A percentile compares a stretch with the other conserved stretches of the same genome.
These are phyloP conservation scores for Tetratostichococcus sp. DNA, from an alignment of 139 green algal species.

Conservation along the genomic window DNA sequence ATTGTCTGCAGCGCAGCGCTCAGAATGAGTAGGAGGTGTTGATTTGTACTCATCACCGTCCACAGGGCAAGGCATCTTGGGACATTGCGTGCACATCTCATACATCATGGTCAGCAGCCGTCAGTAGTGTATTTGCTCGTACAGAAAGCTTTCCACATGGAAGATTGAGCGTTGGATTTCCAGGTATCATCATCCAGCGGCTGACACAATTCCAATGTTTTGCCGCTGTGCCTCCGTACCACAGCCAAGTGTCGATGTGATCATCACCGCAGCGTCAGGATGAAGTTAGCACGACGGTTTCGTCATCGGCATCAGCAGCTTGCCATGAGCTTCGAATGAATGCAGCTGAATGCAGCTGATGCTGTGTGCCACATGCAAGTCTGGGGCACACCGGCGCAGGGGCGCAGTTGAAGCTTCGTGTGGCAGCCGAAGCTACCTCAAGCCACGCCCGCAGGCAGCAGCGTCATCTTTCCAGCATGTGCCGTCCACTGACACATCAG, in stretches of 20 bases:
- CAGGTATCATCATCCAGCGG: not conserved
- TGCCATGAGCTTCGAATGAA: too few relatives aligned
- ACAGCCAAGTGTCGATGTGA: not conserved
- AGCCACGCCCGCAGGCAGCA: too few relatives aligned
- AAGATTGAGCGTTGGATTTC: not conserved
- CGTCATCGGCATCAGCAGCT: not conserved
- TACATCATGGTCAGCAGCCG: not conserved
- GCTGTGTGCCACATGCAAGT: too few relatives aligned
- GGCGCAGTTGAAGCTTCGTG: too few relatives aligned
- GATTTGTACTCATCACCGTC: not conserved
- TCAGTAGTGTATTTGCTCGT: conserved; percentile 1
- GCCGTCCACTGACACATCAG: too few relatives aligned
- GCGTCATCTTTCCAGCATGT: too few relatives aligned
- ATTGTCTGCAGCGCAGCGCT: not conserved
- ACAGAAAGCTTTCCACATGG: not conserved
- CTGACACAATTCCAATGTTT: not conserved
- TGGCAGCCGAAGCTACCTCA: too few relatives aligned
- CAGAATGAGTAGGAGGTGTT: conserved; percentile 2
- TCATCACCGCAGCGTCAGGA: not conserved
- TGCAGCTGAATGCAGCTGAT: too few relatives aligned
- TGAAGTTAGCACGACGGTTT: not conserved
- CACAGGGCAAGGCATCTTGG: not conserved
- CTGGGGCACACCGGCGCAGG: too few relatives aligned
- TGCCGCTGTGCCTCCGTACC: not conserved
- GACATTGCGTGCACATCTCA: not conserved